Base-by-base conservation (phyloP, 2,329 filamentous ascomycete genomes). In the Aciculosporium take region DNA sequence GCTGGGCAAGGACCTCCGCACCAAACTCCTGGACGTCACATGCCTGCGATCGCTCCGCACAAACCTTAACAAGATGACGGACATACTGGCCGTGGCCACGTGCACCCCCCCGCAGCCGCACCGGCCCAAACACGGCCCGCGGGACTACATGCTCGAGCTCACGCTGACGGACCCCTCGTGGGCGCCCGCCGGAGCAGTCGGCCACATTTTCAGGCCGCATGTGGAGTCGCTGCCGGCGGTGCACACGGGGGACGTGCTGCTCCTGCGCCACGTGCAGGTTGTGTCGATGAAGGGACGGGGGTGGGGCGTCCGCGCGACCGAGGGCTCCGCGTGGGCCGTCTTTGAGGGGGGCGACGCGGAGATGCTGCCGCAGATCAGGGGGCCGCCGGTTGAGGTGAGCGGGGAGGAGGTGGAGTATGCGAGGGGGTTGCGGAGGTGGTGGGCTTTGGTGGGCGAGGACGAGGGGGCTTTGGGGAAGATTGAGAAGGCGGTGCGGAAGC, bases 271-370 rank as follows among this genome's bases (percentile, higher is more conserved):
- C 37, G 74, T 81, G 47, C 63, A 65, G 23, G 69, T 77, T 12
- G 61, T 68, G 32, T 62, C 73, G 3, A 57, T 78, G 39, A 68
- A 69, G 44, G 64, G 63, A 35, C 69, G 69, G 40, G 74, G 70
- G 2, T 77, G 73, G 46, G 74, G 72, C 0, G 57, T 79, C 38
- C 61, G 66, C 37, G 67, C 66, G n/a, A 65, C 62, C n/a, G 70
- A 72, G 34, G 62, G 60, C 27, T 78, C 73, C 13, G 69, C 71
- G 41, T 81, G 77, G 72, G 76, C 72, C 2, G 72, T 81, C 3
- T 79, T 75, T 46, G 72, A 76, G 48, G 57, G 59, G 30, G 57
- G 57, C 3, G 56, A 60, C 35, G 52, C 54, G 40, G 54, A 60
- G 42, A 53, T 54, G 51, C 56, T 67, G 33, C 61, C 70, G 32